phyloP scores from a whole-genome alignment of 2,329 filamentous ascomycete species.

The Rutstroemia sp. region DNA sequence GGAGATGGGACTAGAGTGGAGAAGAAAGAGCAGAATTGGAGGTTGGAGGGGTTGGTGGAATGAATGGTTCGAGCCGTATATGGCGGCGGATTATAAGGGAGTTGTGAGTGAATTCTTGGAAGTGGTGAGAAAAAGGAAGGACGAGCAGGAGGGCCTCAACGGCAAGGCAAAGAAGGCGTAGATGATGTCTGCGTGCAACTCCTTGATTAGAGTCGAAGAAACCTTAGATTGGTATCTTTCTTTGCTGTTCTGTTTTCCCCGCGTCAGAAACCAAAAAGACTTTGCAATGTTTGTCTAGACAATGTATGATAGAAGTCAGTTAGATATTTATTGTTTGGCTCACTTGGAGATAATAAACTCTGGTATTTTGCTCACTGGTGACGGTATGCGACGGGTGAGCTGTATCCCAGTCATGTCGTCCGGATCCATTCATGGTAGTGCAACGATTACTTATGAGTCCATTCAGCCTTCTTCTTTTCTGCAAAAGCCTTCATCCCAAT shows the following conservation, averaged over 20 bases:
- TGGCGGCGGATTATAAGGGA: slow-evolving; percentile 8
- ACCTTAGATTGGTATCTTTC: too few species aligned
- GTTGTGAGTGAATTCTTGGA: slow-evolving; percentile 9
- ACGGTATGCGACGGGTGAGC: too few species aligned
- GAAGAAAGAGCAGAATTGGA: not conserved
- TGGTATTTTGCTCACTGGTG: not conserved
- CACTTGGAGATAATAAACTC: not conserved
- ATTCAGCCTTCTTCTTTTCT: slow-evolving; percentile 88
- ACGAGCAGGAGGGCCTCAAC: not conserved
- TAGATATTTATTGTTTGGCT: not conserved
- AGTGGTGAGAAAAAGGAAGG: not conserved
- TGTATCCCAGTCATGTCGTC: too few species aligned
- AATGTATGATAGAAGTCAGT: not conserved
- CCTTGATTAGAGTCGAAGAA: too few species aligned
- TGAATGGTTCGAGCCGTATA: slow-evolving; percentile 12
- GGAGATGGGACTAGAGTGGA: slow-evolving; percentile 1
- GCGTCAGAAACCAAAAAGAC: not conserved
- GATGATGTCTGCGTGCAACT: not conserved
- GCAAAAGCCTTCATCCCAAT: slow-evolving; percentile 94
- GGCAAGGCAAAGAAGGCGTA: not conserved
- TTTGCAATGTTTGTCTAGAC: not conserved
- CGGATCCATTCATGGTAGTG: not conserved
- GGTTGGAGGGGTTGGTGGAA: slow-evolving; percentile 4
- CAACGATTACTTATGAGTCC: slow-evolving; percentile 61
- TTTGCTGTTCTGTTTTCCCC: too few species aligned